phyloP scores from a whole-genome alignment of 1,139 yeast species.

The Yamadazyma oceani region DNA sequence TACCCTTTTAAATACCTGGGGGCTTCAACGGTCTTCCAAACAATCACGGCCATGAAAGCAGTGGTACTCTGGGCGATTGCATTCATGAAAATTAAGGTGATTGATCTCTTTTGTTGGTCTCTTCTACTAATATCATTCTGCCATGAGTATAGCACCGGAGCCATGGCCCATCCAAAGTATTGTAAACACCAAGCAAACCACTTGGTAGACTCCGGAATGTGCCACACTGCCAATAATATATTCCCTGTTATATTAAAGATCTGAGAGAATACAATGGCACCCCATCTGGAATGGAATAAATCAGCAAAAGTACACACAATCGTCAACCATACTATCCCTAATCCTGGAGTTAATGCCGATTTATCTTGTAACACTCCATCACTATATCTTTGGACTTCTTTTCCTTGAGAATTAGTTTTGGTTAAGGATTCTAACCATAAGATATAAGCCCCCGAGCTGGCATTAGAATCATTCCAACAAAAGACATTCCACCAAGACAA shows the following conservation, averaged over 20 bases:
- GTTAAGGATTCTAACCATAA: slow-evolving; percentile 43
- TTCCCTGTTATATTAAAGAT: slow-evolving; percentile 42
- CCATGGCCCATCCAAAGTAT: slow-evolving; percentile 52
- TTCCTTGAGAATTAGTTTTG: slow-evolving; percentile 21
- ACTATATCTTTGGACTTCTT: slow-evolving; percentile 22
- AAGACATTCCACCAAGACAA: slow-evolving; percentile 54
- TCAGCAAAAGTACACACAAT: slow-evolving; percentile 47
- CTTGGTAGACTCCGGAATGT: slow-evolving; percentile 43
- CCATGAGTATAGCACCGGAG: slow-evolving; percentile 50
- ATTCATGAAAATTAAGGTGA: slow-evolving; percentile 45
- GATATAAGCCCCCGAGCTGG: slow-evolving; percentile 50
- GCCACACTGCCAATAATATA: slow-evolving; percentile 46
- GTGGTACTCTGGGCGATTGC: slow-evolving; percentile 45
- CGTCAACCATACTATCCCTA: slow-evolving; percentile 42
- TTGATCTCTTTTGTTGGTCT: slow-evolving; percentile 45
- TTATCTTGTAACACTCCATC: slow-evolving; percentile 39
- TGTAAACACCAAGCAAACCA: slow-evolving; percentile 51
- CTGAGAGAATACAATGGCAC: slow-evolving; percentile 57
- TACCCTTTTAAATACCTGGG: slow-evolving; percentile 42
- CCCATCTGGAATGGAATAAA: slow-evolving; percentile 54
- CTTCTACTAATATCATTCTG: slow-evolving; percentile 46
- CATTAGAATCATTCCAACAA: slow-evolving; percentile 61
- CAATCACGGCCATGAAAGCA: slow-evolving; percentile 46
- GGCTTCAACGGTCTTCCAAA: slow-evolving; percentile 48
- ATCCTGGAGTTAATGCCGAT: slow-evolving; percentile 46